A percentile compares a stretch with the other conserved stretches of the same genome.
Conservation (phyloP, 208 protist genomes). For the Leishmania martiniquensis region DNA sequence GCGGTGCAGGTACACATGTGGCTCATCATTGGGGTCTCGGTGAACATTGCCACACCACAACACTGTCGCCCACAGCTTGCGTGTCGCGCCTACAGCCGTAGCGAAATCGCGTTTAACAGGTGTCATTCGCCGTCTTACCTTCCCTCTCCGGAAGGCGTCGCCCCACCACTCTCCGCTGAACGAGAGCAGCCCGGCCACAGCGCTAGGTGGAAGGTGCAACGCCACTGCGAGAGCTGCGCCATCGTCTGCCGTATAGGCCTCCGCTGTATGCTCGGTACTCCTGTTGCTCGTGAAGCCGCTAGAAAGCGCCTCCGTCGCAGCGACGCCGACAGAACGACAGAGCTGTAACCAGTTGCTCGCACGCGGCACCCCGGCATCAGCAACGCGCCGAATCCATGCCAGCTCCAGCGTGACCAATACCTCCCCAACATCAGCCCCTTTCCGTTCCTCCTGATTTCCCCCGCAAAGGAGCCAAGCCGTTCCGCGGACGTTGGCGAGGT, state of each 20-base stretch:
- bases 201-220: conserved; percentile 9
- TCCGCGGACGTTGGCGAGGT: conserved; percentile 37
- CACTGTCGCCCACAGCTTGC: conserved; percentile 18
- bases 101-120: neutral
- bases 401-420: conserved; percentile 29
- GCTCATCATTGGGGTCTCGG: conserved; percentile 23
- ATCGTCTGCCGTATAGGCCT: neutral
- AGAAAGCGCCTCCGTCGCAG: neutral
- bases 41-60: conserved; percentile 44
- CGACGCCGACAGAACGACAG: conserved; percentile 3
- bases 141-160: neutral
- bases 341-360: conserved; percentile 35
- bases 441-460: neutral
- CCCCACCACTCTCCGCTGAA: conserved; percentile 27
- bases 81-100: conserved; percentile 11
- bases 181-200: neutral
- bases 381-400: conserved; percentile 34
- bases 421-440: conserved; percentile 31
- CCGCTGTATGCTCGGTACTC: neutral
- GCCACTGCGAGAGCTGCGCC: conserved; percentile 8
- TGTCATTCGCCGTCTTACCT: neutral
- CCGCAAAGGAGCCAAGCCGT: conserved; percentile 16
- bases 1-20: conserved; percentile 19
- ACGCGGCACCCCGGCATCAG: conserved; percentile 44
- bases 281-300: neutral